These are phyloP conservation scores for Ballota nigra DNA, from an alignment of 257 asterid species.

Conservation along the genomic window DNA sequence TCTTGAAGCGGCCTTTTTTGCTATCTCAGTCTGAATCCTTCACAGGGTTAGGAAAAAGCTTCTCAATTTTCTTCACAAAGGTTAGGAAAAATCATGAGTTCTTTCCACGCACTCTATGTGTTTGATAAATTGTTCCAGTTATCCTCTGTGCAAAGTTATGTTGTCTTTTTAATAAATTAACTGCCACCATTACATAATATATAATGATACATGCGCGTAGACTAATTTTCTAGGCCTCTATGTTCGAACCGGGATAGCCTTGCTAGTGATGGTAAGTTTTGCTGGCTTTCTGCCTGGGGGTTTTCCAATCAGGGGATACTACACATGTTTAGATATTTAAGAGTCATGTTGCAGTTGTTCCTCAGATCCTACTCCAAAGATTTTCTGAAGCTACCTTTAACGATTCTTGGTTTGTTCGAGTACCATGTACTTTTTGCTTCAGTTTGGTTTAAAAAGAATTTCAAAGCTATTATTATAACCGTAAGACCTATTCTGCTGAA, in stretches of 20 bases:
- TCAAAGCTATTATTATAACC: constrained; percentile 47
- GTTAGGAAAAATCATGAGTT: no score
- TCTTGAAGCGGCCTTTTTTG: no score
- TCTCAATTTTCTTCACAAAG: no score
- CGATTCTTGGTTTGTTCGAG: constrained; percentile 51
- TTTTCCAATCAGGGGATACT: constrained; percentile 51
- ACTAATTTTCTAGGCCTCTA: not conserved
- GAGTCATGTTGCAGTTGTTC: constrained; percentile 67
- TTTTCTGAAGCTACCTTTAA: constrained; percentile 28
- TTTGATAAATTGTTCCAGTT: no score
- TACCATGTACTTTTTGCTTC: constrained; percentile 64
- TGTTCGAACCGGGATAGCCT: constrained; percentile 27
- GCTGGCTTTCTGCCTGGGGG: constrained; percentile 47
- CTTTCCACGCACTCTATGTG: no score
- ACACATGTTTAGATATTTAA: constrained; percentile 49
- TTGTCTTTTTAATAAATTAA: not conserved
- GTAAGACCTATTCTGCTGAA: constrained; percentile 58
- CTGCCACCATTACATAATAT: not conserved
- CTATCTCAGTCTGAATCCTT: no score
- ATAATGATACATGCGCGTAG: not conserved
- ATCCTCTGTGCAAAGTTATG: not conserved
- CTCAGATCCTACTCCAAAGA: constrained; percentile 45
- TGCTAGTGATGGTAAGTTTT: constrained; percentile 39
- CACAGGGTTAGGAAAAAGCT: no score
- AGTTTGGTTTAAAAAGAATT: constrained; percentile 64